Evolutionary conservation across 2,329 filamentous ascomycete genomes (phyloP).

Genomic region (Phyllosticta capitalensis): DNA sequence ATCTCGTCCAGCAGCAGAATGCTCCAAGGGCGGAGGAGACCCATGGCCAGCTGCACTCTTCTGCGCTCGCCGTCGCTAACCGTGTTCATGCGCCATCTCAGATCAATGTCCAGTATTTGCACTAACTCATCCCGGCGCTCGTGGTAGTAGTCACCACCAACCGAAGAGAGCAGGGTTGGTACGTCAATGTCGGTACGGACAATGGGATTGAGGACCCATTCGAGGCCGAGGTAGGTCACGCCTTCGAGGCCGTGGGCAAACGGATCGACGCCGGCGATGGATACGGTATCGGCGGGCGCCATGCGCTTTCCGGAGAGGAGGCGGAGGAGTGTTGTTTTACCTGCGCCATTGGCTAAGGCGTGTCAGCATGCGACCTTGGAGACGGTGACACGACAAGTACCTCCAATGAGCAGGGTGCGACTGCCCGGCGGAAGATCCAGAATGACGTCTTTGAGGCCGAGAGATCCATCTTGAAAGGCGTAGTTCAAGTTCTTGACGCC

Average conservation of each 20-base stretch:
- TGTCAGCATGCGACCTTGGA: background rate
- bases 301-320: slow-evolving; percentile 93
- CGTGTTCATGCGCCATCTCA: slow-evolving; percentile 88
- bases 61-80: slow-evolving; percentile 88
- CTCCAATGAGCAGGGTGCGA: slow-evolving; percentile 84
- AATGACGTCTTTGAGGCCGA: slow-evolving; percentile 64
- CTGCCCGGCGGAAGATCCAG: slow-evolving; percentile 73
- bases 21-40: slow-evolving; percentile 80
- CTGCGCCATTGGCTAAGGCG: slow-evolving; percentile 62
- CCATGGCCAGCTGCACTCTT: slow-evolving; percentile 93
- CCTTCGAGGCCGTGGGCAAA: slow-evolving; percentile 86
- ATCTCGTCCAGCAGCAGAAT: slow-evolving; percentile 91
- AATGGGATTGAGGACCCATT: slow-evolving; percentile 97
- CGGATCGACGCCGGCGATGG: slow-evolving; percentile 75
- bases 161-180: slow-evolving; percentile 68
- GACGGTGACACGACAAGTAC: slow-evolving; percentile 26
- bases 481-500: slow-evolving; percentile 71
- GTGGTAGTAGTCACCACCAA: slow-evolving; percentile 78
- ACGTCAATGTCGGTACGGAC: slow-evolving; percentile 94
- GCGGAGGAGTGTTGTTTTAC: slow-evolving; percentile 92
- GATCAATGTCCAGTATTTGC: slow-evolving; percentile 80
- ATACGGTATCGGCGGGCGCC: slow-evolving; percentile 64
- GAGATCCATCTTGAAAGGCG: slow-evolving; percentile 74
- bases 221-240: slow-evolving; percentile 91
- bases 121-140: slow-evolving; percentile 80